Evolutionary conservation across 805 yeast species (phyloP).

Genomic region (Yamadazyma nakazawae): DNA sequence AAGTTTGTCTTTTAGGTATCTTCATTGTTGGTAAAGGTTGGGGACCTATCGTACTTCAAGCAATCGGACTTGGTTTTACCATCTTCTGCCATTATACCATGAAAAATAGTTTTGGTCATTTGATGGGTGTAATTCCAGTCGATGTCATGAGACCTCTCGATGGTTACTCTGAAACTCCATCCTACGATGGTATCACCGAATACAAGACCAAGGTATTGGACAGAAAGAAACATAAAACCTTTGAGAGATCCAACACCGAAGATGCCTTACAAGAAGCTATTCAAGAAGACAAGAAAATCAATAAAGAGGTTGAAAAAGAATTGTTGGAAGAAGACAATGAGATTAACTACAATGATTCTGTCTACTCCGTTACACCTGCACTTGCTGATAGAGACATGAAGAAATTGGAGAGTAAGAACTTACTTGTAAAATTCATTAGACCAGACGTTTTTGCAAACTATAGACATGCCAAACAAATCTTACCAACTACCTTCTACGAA

Average conservation of each 20-base stretch:
- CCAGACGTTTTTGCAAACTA: constrained; percentile 60
- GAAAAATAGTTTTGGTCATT: constrained; percentile 60
- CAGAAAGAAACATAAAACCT: constrained; percentile 1
- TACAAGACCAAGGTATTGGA: constrained; percentile 31
- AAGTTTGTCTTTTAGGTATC: constrained; percentile 79
- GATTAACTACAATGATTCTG: constrained; percentile 12
- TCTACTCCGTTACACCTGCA: constrained; percentile 43
- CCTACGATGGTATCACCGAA: constrained; percentile 40
- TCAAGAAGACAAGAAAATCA: constrained; percentile 19
- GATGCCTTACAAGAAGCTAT: constrained; percentile 4
- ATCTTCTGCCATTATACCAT: constrained; percentile 65
- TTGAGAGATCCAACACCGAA: constrained; percentile 1
- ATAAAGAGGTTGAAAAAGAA: constrained; percentile 20
- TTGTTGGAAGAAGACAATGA: constrained; percentile 13
- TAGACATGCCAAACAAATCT: constrained; percentile 29
- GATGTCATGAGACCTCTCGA: constrained; percentile 77
- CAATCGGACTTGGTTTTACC: constrained; percentile 61
- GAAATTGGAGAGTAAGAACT: constrained; percentile 33
- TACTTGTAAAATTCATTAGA: constrained; percentile 46
- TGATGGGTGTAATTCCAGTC: constrained; percentile 58
- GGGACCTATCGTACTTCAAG: constrained; percentile 86
- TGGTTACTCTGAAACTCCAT: constrained; percentile 62
- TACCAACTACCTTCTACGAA: constrained; percentile 34
- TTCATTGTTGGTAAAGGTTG: constrained; percentile 90
- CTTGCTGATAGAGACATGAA: constrained; percentile 65